phyloP scores from a whole-genome alignment of 176 grass and related monocot genomes.

The Lolium rigidum region DNA sequence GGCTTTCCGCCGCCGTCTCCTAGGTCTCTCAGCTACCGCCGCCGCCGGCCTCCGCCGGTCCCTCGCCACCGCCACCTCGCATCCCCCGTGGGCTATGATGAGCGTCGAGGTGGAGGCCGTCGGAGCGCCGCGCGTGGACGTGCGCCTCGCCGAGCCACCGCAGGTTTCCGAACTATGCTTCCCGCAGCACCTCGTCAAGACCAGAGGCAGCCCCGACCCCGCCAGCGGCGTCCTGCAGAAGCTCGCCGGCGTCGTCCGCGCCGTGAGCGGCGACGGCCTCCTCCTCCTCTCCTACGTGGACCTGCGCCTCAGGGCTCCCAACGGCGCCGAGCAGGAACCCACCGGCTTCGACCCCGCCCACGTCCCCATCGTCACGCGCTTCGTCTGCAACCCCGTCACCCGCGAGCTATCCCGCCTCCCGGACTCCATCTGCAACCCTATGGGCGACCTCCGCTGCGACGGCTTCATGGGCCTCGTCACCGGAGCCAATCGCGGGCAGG shows the following conservation, averaged over 20 bases:
- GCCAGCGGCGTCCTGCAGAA: neutral
- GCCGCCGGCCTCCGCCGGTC: neutral
- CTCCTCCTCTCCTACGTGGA: constrained; percentile 22
- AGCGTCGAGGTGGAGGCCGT: accelerated
- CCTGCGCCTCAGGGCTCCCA: neutral
- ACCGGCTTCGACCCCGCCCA: neutral
- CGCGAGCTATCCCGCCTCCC: constrained; percentile 42
- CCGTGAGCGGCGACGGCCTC: constrained; percentile 38
- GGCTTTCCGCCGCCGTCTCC: constrained; percentile 22
- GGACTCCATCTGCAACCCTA: constrained; percentile 26
- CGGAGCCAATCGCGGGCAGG: neutral
- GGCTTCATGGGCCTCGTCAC: neutral
- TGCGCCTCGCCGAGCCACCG: constrained; percentile 25
- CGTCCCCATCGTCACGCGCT: constrained; percentile 7
- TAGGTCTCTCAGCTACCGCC: neutral
- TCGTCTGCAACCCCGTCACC: constrained; percentile 37
- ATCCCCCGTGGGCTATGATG: constrained; percentile 32
- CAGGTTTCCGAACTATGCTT: neutral
- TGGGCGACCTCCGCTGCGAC: neutral
- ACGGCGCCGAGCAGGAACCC: neutral
- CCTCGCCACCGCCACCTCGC: constrained; percentile 8
- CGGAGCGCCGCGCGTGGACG: neutral
- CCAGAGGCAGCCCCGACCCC: neutral
- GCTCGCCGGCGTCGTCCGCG: neutral
- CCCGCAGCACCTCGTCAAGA: constrained; percentile 18